phyloP scores from a whole-genome alignment of 768 basidiomycete genomes.

The Russula vinacea region DNA sequence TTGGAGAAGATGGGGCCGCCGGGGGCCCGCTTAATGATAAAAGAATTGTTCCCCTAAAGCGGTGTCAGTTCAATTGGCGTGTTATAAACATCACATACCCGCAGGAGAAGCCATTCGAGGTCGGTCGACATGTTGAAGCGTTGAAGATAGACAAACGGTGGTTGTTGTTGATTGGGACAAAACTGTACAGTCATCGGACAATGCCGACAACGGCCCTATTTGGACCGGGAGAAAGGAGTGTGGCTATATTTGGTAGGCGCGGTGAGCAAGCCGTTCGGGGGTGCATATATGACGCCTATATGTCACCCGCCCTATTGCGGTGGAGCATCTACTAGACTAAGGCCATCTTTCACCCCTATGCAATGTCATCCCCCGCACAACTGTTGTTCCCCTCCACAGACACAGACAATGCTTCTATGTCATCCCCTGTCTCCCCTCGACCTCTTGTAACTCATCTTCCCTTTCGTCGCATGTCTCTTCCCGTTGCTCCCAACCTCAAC shows the following conservation, averaged over 20 bases:
- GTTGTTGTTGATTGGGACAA: not conserved
- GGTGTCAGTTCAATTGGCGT: slow-evolving; percentile 6
- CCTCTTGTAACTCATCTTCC: slow-evolving; percentile 53
- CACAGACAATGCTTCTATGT: slow-evolving; percentile 4
- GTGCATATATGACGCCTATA: not conserved
- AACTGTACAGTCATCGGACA: slow-evolving; percentile 23
- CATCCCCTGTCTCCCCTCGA: slow-evolving; percentile 31
- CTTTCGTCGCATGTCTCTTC: slow-evolving; percentile 47
- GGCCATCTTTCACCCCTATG: not conserved
- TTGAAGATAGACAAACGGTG: slow-evolving; percentile 1
- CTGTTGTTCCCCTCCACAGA: slow-evolving; percentile 29
- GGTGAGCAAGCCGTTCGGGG: not conserved
- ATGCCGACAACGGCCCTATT: not conserved
- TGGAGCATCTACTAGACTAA: not conserved
- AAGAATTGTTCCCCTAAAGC: slow-evolving; percentile 75
- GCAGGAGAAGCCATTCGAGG: slow-evolving; percentile 91
- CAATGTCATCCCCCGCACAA: slow-evolving; percentile 9
- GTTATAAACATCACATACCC: slow-evolving; percentile 49
- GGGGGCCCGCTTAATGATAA: slow-evolving; percentile 71
- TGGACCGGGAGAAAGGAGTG: not conserved
- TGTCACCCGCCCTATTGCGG: not conserved
- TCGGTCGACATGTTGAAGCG: slow-evolving; percentile 52
- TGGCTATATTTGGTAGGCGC: slow-evolving; percentile 4
- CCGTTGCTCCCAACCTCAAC: slow-evolving; percentile 39
- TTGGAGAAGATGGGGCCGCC: slow-evolving; percentile 79